These are phyloP conservation scores for Calonectria honghensis DNA, from an alignment of 2,329 filamentous ascomycete genomes.

Conservation along the genomic window DNA sequence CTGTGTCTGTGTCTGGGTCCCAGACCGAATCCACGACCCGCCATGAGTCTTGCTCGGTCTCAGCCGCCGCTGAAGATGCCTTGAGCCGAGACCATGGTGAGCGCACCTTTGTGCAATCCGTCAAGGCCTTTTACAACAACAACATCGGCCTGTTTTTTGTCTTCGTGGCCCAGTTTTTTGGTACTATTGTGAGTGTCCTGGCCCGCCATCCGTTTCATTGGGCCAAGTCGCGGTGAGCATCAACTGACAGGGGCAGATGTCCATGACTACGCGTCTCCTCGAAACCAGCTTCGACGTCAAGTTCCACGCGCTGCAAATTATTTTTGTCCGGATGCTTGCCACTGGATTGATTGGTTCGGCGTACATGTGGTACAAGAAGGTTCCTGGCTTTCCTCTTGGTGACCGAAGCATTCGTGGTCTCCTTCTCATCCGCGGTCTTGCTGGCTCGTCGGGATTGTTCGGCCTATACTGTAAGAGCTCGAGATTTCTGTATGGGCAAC, in stretches of 20 bases:
- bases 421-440: slow-evolving; percentile 77
- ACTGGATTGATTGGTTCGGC: slow-evolving; percentile 60
- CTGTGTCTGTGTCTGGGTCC: neutral
- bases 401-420: slow-evolving; percentile 76
- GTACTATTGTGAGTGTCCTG: slow-evolving; percentile 58
- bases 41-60: neutral
- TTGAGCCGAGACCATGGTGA: neutral
- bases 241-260: slow-evolving; percentile 58
- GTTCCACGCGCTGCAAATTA: slow-evolving; percentile 65
- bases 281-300: slow-evolving; percentile 59
- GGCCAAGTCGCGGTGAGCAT: neutral
- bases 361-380: slow-evolving; percentile 64
- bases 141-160: slow-evolving; percentile 64
- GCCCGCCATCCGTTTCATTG: no score
- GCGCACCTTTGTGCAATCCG: neutral
- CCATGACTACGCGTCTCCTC: slow-evolving; percentile 62
- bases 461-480: slow-evolving; percentile 66
- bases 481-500: rapidly evolving
- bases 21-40: neutral
- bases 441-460: slow-evolving; percentile 80
- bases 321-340: slow-evolving; percentile 65
- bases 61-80: slow-evolving; percentile 14
- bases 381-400: slow-evolving; percentile 80
- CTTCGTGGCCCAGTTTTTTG: slow-evolving; percentile 64
- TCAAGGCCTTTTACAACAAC: slow-evolving; percentile 67